Base-by-base conservation (phyloP, 2,329 filamentous ascomycete genomes). In the Paecilomyces fulvus region DNA sequence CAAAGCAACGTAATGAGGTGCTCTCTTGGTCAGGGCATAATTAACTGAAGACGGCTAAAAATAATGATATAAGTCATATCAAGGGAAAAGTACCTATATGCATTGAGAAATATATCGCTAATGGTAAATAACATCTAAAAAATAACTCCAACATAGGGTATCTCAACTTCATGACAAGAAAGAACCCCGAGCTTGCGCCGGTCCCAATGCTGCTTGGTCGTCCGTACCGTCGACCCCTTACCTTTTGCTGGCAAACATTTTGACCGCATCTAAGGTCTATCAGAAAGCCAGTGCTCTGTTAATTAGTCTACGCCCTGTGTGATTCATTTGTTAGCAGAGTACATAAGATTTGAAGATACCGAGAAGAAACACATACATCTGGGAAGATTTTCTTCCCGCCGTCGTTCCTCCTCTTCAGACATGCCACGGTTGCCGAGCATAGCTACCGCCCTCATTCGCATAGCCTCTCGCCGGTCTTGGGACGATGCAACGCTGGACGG, bases 321-420 rank as follows among this genome's bases (percentile, higher is more conserved):
- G 37, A 43, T 43, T 8, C 14, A n/a, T 8, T 17, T 17, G n/a
- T 43, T 43, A 17, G 37, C n/a, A 1, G 14, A n/a, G 6, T 43
- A 8, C 12, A 17, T 17, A 7, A 28, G 25, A 28, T 43, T 43
- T 51, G 51, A 46, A 48, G 17, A 21, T 21, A 55, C 51, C 17
- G 12, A 51, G 23, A 20, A 51, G 23, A 23, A 21, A 48, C 21
- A 37, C 63, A 54, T 56, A 64, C 63, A 65, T 64, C 56, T 57
- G 43, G 62, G 59, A 30, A 59, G 55, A 25, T 59, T 43, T 23
- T 58, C 59, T 51, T 56, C 52, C 31, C 57, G 56, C 33, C 62
- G 56, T 48, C 58, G 58, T n/a, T 63, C 62, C 30, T 61, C 55
- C 17, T 64, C 61, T 33, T 61, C 63, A 17, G 54, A 30, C 54